These are phyloP conservation scores for Podila clonocystis DNA, from an alignment of 192 early-diverging fungal genomes.

Conservation along the genomic window DNA sequence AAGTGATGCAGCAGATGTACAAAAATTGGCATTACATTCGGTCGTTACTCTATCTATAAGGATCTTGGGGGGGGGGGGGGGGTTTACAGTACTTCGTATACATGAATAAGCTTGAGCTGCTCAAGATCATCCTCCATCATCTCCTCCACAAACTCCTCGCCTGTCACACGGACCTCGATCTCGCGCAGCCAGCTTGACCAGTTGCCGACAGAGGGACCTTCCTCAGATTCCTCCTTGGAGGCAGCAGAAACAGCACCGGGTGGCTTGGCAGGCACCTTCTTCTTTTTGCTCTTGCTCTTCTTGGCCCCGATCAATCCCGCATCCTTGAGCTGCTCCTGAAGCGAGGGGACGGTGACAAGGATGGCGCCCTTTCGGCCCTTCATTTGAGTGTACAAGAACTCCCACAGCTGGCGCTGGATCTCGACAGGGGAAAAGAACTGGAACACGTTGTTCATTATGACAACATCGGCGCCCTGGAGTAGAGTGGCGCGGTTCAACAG, in stretches of 20 bases:
- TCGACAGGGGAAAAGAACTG: conserved; percentile 62
- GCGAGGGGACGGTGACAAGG: conserved; percentile 60
- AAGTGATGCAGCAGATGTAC: background rate
- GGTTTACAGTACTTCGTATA: conserved; percentile 61
- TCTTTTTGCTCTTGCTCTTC: conserved; percentile 45
- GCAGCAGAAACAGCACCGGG: conserved; percentile 26
- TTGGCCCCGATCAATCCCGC: conserved; percentile 37
- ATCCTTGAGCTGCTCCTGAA: conserved; percentile 67
- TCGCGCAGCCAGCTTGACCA: conserved; percentile 60
- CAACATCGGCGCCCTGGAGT: conserved; percentile 57
- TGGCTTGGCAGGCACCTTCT: conserved; percentile 54
- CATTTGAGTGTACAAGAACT: conserved; percentile 57
- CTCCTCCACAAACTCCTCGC: conserved; percentile 58
- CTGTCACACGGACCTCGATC: conserved; percentile 56
- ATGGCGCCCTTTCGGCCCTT: conserved; percentile 50
- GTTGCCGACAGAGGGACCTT: conserved; percentile 9
- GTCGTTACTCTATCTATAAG: background rate
- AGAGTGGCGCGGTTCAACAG: conserved; percentile 51
- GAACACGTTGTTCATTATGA: conserved; percentile 73
- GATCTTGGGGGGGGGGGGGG: conserved; percentile 1
- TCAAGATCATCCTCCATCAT: conserved; percentile 63
- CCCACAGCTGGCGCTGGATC: conserved; percentile 62
- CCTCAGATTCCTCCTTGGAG: background rate
- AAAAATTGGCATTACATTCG: background rate
- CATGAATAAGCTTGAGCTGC: conserved; percentile 61